Conservation (phyloP, 1,139 yeast species). For the Scheffersomyces parashehatae region DNA sequence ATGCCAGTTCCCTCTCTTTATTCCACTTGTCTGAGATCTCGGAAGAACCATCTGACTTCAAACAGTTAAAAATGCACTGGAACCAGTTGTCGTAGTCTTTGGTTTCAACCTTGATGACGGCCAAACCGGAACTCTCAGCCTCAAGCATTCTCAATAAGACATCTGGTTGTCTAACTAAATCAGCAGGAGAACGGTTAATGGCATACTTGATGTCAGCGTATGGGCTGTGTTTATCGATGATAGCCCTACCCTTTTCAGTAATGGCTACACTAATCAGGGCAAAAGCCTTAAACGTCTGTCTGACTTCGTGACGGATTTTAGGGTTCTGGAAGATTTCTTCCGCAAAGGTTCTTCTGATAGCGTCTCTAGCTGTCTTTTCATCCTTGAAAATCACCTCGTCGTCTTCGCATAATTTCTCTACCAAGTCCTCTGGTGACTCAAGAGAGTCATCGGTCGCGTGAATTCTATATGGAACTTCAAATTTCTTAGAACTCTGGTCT, state of each 20-base stretch:
- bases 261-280: constrained; percentile 73
- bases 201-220: constrained; percentile 93
- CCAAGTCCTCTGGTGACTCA: constrained; percentile 63
- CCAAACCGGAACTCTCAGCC: constrained; percentile 73
- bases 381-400: constrained; percentile 60
- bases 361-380: constrained; percentile 64
- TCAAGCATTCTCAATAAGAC: constrained; percentile 84
- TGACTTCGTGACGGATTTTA: constrained; percentile 71
- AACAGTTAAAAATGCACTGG: constrained; percentile 52
- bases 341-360: constrained; percentile 73
- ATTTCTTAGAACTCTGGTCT: constrained; percentile 52
- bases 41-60: constrained; percentile 82
- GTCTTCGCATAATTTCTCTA: constrained; percentile 55
- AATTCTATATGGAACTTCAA: constrained; percentile 57
- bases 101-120: constrained; percentile 48
- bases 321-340: constrained; percentile 85
- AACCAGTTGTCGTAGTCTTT: constrained; percentile 46
- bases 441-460: constrained; percentile 76
- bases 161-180: constrained; percentile 75
- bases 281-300: constrained; percentile 65
- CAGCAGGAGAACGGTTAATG: constrained; percentile 72
- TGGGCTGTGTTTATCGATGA: constrained; percentile 78
- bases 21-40: constrained; percentile 85
- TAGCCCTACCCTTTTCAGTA: constrained; percentile 84
- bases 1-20: constrained; percentile 64